Base-by-base conservation (phyloP, 352 stramenopile species). In the Globisporangium cederbergense region DNA sequence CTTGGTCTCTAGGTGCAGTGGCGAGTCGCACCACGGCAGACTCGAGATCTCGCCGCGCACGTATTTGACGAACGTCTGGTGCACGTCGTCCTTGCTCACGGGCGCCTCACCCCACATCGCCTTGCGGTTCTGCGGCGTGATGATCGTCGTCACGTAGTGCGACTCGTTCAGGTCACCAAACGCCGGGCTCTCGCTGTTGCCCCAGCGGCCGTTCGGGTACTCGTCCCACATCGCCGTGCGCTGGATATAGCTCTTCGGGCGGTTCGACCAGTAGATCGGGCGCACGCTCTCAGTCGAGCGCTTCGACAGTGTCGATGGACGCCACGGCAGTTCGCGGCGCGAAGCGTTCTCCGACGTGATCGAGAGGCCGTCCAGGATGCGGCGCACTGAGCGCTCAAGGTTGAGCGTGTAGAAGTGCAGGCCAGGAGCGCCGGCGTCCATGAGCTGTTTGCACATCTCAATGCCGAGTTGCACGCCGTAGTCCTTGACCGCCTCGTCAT, bases 261-360 rank as follows among this genome's bases (percentile, higher is more conserved):
- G 90, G 77, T 99, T 99, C 11, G 97, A 98, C 97, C 97, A 99
- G 72, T 99, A 98, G 66, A 99, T 99, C 16, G 97, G 97, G 53
- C 97, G 93, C 54, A 99, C 88, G 47, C 72, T 90, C 63, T 95
- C 97, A 53, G 88, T 78, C 18, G 88, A 78, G 58, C 97, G 83
- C 64, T 96, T 97, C 13, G 81, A 86, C 53, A 98, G 77, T 16
- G 90, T 87, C 50, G 91, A 97, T 42, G 95, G 83, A 49, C 95
- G 78, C 96, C 96, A 99, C 22, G 93, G 96, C 30, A 98, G 82
- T 65, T 92, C 78, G 46, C 91, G 86, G 20, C 79, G 76, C 16
- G 81, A 73, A 8, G 82, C 72, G 55, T 79, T 80, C 61, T 75
- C 83, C 5, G 75, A 73, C 63, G 49, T 64, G 8, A 86, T 67